These are phyloP conservation scores for Saposhnikovia divaricata DNA, from an alignment of 129 eudicot genomes.

Conservation along the genomic window DNA sequence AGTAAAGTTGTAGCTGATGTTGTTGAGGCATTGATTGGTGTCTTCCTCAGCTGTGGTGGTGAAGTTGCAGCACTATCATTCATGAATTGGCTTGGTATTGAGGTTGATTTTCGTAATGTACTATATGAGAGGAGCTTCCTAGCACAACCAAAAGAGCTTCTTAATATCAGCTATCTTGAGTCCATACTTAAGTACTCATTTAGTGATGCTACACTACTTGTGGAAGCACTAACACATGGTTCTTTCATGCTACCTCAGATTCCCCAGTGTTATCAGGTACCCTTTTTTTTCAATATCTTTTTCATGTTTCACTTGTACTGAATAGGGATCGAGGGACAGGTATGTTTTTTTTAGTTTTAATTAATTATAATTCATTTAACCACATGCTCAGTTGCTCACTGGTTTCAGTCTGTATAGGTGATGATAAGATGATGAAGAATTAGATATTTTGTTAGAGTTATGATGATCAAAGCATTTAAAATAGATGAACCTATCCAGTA, in stretches of 20 bases:
- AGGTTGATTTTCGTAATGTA: constrained; percentile 35
- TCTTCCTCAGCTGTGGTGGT: constrained; percentile 53
- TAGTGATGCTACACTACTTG: constrained; percentile 54
- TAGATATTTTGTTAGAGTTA: not conserved
- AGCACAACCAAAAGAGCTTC: constrained; percentile 27
- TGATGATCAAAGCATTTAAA: not conserved
- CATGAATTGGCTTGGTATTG: constrained; percentile 78
- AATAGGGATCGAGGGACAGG: not conserved
- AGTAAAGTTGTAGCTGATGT: constrained; percentile 73
- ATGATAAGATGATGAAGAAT: not conserved
- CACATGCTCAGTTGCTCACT: not conserved
- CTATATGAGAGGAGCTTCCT: constrained; percentile 35
- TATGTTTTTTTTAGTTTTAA: not conserved
- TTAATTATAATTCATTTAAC: not conserved
- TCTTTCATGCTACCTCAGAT: constrained; percentile 76
- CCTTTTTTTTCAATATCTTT: not conserved
- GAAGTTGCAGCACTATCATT: constrained; percentile 68
- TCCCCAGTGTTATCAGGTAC: constrained; percentile 86
- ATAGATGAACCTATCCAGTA: not conserved
- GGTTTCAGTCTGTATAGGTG: not conserved
- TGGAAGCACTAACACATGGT: constrained; percentile 97
- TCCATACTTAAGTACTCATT: constrained; percentile 44
- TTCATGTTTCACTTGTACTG: not conserved
- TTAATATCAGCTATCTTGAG: constrained; percentile 40
- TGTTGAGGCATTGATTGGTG: constrained; percentile 85